A percentile compares a stretch with the other conserved stretches of the same genome.
These are phyloP conservation scores for Rhodotorula babjevae DNA, from an alignment of 768 basidiomycete species.

Conservation along the genomic window DNA sequence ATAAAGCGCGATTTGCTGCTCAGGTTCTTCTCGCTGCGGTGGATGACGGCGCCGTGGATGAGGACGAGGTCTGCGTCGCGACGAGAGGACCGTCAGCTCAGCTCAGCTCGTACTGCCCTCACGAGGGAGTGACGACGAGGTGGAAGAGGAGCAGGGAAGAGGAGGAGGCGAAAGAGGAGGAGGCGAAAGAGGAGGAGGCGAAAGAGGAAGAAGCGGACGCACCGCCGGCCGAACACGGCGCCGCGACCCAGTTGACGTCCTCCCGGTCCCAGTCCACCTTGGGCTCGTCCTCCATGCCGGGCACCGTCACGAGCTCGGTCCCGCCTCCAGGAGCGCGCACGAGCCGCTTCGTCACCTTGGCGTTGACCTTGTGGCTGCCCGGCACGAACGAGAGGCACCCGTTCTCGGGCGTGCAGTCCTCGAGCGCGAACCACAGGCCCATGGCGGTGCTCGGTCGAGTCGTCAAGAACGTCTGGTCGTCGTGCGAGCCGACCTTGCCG, in stretches of 20 bases:
- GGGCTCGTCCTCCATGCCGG: conserved; percentile 39
- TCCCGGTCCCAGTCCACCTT: conserved; percentile 35
- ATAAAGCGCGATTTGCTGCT: conserved; percentile 72
- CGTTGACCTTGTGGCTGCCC: conserved; percentile 71
- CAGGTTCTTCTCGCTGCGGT: conserved; percentile 82
- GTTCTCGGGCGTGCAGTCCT: conserved; percentile 73
- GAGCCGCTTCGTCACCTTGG: conserved; percentile 69
- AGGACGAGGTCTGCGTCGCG: conserved; percentile 74
- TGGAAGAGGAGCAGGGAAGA: not conserved
- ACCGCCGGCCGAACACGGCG: conserved; percentile 41
- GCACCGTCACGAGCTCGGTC: conserved; percentile 73
- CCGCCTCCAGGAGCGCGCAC: conserved; percentile 64
- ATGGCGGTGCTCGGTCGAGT: conserved; percentile 86
- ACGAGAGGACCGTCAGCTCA: not conserved
- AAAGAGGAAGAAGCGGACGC: not conserved
- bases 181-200: not conserved
- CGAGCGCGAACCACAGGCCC: conserved; percentile 94
- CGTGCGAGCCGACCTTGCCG: conserved; percentile 88
- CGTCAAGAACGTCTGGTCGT: conserved; percentile 81
- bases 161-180: not conserved
- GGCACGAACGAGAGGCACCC: conserved; percentile 85
- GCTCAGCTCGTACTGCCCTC: too few species aligned
- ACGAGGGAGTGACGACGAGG: conserved; percentile 1
- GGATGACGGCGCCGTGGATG: conserved; percentile 87
- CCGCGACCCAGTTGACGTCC: conserved; percentile 45